Conservation (phyloP, 139 green algal genomes). For the Chlorella sorokiniana region DNA sequence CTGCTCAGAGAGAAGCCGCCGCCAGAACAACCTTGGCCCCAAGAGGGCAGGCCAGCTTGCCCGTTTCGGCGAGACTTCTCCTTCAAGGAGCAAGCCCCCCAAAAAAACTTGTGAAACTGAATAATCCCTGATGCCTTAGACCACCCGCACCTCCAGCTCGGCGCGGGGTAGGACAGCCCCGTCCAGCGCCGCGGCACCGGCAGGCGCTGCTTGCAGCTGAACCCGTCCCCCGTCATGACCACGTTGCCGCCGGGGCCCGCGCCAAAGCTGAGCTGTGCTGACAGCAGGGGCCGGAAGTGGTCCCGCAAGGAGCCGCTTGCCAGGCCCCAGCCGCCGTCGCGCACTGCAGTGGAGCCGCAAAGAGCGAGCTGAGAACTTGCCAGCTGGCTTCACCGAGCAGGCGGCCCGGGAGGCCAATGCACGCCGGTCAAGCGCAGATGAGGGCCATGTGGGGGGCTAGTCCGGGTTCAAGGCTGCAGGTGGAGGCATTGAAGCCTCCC, state of each 20-base stretch:
- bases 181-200: background rate
- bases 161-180: background rate
- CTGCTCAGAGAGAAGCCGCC: background rate
- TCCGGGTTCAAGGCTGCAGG: too few species aligned
- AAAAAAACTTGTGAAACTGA: too few species aligned
- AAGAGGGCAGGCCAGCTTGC: too few species aligned
- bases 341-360: background rate
- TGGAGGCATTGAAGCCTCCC: too few species aligned
- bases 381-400: background rate
- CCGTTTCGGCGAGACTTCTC: too few species aligned
- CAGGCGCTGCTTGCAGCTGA: slow-evolving; percentile 13
- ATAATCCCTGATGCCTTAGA: too few species aligned
- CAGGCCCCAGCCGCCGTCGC: background rate
- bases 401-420: too few species aligned
- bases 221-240: background rate
- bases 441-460: too few species aligned
- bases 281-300: slow-evolving; percentile 5
- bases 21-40: background rate
- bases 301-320: background rate
- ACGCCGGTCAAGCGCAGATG: too few species aligned
- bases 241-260: slow-evolving; percentile 1
- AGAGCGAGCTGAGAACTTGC: background rate
- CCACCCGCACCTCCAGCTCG: slow-evolving; percentile 3
- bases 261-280: background rate
- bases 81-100: too few species aligned